Percentiles rank a stretch among this genome's conserved stretches.
These are phyloP conservation scores for Quillaja saponaria DNA, from an alignment of 306 rosid species.

Conservation along the genomic window DNA sequence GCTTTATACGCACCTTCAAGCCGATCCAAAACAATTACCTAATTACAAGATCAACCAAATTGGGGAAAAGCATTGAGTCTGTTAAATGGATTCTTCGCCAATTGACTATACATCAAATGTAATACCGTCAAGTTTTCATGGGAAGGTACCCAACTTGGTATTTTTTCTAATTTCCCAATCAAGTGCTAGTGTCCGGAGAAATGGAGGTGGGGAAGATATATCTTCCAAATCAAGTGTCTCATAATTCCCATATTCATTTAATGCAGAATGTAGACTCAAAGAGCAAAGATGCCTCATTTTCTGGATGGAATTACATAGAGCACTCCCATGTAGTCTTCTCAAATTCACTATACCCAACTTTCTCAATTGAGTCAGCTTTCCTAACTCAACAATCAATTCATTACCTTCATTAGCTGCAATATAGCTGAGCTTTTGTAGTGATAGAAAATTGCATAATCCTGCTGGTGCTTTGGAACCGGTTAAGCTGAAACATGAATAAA, in stretches of 20 bases:
- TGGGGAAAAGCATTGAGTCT: no score
- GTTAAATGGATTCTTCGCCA: no score
- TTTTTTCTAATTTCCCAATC: conserved; percentile 31
- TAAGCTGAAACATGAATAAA: conserved; percentile 20
- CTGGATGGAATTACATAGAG: conserved; percentile 35
- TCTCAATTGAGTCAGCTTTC: conserved; percentile 39
- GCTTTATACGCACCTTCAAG: no score
- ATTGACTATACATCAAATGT: no score
- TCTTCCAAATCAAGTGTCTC: conserved; percentile 31
- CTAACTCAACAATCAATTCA: conserved; percentile 30
- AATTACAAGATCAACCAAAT: no score
- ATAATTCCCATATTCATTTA: no score
- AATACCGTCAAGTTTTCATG: conserved; percentile 28
- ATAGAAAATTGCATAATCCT: conserved; percentile 30
- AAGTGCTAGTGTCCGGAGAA: conserved; percentile 39
- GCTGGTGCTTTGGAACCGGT: conserved; percentile 31
- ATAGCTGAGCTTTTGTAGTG: conserved; percentile 40
- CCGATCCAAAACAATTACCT: no score
- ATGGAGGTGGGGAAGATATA: conserved; percentile 31
- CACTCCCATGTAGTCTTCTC: conserved; percentile 28
- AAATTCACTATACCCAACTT: conserved; percentile 33
- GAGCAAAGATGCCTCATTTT: conserved; percentile 28
- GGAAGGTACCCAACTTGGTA: conserved; percentile 42
- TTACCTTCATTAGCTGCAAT: conserved; percentile 27
- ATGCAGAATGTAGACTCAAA: conserved; percentile 17